Base-by-base conservation (phyloP, 129 eudicot genomes). In the Deinandra increscens region DNA sequence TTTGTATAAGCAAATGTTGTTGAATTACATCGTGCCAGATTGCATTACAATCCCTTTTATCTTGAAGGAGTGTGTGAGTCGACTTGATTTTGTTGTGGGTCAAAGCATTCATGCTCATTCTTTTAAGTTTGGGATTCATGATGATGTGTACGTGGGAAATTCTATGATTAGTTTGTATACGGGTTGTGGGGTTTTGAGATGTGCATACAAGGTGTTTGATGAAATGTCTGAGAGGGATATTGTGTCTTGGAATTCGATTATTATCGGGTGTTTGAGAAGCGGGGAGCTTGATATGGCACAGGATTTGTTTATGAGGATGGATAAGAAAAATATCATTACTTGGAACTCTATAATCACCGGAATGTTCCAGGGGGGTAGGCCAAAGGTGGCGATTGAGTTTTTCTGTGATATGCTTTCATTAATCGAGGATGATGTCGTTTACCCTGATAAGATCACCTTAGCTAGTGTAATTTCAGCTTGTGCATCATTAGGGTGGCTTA, bases 321-420 rank as follows among this genome's bases (percentile, higher is more conserved):
- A 69, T 56, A 71, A 71, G 74, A 84, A 64, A 67, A 91, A 78
- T 70, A 68, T 82, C 15, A 64, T 81, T 36, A 83, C 84, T 41
- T 91, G 97, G 97, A 91, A 91, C 41, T 85, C 96, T 12, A 39
- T 91, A 9, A 88, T 91, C 36, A 88, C 88, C n/a, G 97, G 97
- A 18, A 83, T 84, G 68, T 88, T 86, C 73, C 97, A 82, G 12
- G 85, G 86, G 18, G 92, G 91, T 67, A 65, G 85, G 61, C 81
- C 90, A 1, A 91, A 76, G 78, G 84, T 81, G 53, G 94, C 90
- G 34, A 17, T 91, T 64, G 82, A 77, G 12, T 67, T 73, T 29
- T 91, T 91, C 43, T 42, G 78, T 39, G 88, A 91, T 69, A 91
- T 91, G 96, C 63, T 81, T 36, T 7, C 19, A 26, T 54, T 34